Evolutionary conservation across 106 monocot species (phyloP), one percentile per base, ranked within the genome.

Genomic region (Apostasia ramifera): DNA sequence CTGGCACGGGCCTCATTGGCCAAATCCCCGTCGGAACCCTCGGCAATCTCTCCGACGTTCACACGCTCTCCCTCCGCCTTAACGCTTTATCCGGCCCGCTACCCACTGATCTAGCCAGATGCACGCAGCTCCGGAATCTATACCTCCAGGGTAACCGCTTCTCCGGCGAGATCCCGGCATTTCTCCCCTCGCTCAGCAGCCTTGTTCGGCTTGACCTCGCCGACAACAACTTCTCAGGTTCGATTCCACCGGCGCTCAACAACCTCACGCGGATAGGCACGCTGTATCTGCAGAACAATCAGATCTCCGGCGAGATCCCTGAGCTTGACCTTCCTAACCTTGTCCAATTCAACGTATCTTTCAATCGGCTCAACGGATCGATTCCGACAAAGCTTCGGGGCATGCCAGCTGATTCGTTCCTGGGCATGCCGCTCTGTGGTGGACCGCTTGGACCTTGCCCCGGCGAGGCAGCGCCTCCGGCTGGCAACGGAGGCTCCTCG

Each of bases 341-440:
- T 8, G 63, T 8, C 2, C 75, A 78, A 59, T 90, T 98, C 76
- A 90, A 98, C 62, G 89, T 92, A 38, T 98, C 97, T 1, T 90
- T 44, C 74, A 98, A 92, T 67, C 57, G 78, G 49, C 74, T 98
- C 61, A 92, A 79, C 40, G 92, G 92, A n/a, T 87, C 97, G 13
- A 75, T 97, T 45, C 97, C 92, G 9, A 15, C 0, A 1, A 65
- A 63, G 47, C 83, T 97, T 61, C 79, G 82, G 15, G 66, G 55
- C 5, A 49, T 59, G 81, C 74, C 81, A 1, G 9, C 38, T 2
- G 47, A 39, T 37, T 47, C 87, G 13, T 98, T 90, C 58, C 38
- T 89, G 14, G 83, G 81, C 6, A 84, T 83, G 46, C 66, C 60
- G 1, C 58, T 87, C 45, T 97, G 89, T 65, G 92, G 97, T 0